These are phyloP conservation scores for Nemania diffusa DNA, from an alignment of 2,329 filamentous ascomycete genomes.

Conservation along the genomic window DNA sequence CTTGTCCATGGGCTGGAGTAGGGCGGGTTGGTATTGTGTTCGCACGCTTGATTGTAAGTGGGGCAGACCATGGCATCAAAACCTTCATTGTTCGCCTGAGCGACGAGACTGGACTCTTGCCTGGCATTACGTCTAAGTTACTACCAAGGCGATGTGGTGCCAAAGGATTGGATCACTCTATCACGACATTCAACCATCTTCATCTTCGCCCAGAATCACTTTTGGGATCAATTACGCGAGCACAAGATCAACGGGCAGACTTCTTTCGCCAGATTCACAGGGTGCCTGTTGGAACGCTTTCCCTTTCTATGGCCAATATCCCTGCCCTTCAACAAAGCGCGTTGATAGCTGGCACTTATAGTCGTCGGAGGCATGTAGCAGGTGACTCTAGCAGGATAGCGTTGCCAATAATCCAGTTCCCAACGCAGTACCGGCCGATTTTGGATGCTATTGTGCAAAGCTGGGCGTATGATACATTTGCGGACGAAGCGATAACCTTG, in stretches of 20 bases:
- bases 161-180: slow-evolving; percentile 47
- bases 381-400: slow-evolving; percentile 7
- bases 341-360: slow-evolving; percentile 42
- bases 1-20: slow-evolving; percentile 40
- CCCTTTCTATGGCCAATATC: slow-evolving; percentile 40
- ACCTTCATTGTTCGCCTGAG: slow-evolving; percentile 49
- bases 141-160: slow-evolving; percentile 46
- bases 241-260: slow-evolving; percentile 38
- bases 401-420: slow-evolving; percentile 41
- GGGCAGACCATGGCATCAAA: slow-evolving; percentile 44
- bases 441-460: slow-evolving; percentile 37
- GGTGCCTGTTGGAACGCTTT: slow-evolving; percentile 44
- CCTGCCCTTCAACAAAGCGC: slow-evolving; percentile 28
- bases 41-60: slow-evolving; percentile 46
- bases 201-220: slow-evolving; percentile 43
- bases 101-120: slow-evolving; percentile 42
- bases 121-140: slow-evolving; percentile 44
- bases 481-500: slow-evolving; percentile 22
- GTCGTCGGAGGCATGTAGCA: slow-evolving; percentile 32
- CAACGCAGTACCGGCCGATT: slow-evolving; percentile 45
- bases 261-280: slow-evolving; percentile 46
- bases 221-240: slow-evolving; percentile 40
- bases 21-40: slow-evolving; percentile 49
- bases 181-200: slow-evolving; percentile 51
- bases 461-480: slow-evolving; percentile 39